A percentile compares a stretch with the other conserved stretches of the same genome.
Evolutionary conservation across 2,329 filamentous ascomycete genomes (phyloP).

Genomic region (Exophiala sp.): DNA sequence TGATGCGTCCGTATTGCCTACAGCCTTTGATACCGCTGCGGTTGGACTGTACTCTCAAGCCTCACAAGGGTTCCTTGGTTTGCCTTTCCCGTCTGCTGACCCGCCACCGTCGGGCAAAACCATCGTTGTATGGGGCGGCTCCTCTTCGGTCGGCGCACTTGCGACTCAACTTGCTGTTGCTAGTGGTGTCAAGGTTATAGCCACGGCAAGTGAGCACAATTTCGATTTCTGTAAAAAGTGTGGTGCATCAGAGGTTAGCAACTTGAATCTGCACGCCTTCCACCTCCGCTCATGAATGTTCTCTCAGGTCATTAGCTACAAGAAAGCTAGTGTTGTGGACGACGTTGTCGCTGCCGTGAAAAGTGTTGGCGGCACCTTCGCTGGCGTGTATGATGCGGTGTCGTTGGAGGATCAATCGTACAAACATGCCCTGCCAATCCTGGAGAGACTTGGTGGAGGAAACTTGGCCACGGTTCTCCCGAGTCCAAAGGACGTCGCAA

Average conservation of each 20-base stretch:
- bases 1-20: conserved; percentile 31
- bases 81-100: conserved; percentile 19
- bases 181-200: conserved; percentile 34
- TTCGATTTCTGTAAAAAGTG: conserved; percentile 29
- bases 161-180: conserved; percentile 30
- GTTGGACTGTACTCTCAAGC: conserved; percentile 27
- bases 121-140: conserved; percentile 36
- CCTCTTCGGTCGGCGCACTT: conserved; percentile 31
- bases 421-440: too few species aligned
- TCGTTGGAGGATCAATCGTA: too few species aligned
- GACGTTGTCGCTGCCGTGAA: too few species aligned
- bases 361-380: too few species aligned
- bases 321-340: too few species aligned
- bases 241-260: conserved; percentile 37
- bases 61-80: conserved; percentile 18
- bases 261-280: conserved; percentile 30
- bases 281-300: conserved; percentile 8
- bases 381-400: too few species aligned
- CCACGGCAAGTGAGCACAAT: conserved; percentile 33
- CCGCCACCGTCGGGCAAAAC: conserved; percentile 18
- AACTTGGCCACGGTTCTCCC: too few species aligned
- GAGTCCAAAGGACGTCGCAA: too few species aligned
- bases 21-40: conserved; percentile 32
- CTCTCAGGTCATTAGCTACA: background rate
- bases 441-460: too few species aligned